A percentile compares a stretch with the other conserved stretches of the same genome.
Evolutionary conservation across 106 monocot genomes (phyloP).

Genomic region (Allium cepa): DNA sequence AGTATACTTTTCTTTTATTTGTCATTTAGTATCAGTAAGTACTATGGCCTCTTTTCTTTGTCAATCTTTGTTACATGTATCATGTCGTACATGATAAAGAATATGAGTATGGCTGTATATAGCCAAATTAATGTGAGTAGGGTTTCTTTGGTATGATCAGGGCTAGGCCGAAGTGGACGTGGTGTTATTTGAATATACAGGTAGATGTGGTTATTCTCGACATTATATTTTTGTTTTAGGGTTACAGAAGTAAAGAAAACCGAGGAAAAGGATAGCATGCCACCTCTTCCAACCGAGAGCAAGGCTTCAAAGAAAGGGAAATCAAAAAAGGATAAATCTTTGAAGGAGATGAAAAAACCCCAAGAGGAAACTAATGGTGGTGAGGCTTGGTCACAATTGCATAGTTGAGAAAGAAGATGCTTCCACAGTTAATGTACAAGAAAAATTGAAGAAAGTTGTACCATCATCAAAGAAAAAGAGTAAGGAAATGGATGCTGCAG

Average conservation of each 20-base stretch:
- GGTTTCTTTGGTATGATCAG: too few relatives aligned
- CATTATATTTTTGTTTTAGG: not conserved
- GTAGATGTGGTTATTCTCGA: not conserved
- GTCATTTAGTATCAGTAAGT: too few relatives aligned
- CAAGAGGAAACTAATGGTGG: conserved; percentile 6
- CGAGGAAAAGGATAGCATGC: conserved; percentile 12
- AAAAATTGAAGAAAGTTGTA: conserved; percentile 33
- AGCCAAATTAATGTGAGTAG: too few relatives aligned
- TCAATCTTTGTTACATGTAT: too few relatives aligned
- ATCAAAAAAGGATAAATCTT: conserved; percentile 32
- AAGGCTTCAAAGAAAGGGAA: conserved; percentile 55
- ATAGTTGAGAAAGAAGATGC: not conserved
- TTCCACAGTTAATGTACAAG: conserved; percentile 11
- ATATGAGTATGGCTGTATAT: too few relatives aligned
- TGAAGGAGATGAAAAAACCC: conserved; percentile 26
- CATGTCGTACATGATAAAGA: too few relatives aligned
- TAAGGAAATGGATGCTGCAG: conserved; percentile 43
- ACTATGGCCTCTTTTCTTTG: too few relatives aligned
- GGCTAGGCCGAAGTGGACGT: too few relatives aligned
- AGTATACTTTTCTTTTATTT: too few relatives aligned
- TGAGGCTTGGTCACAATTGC: not conserved
- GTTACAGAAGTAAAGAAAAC: conserved; percentile 17
- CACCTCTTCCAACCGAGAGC: conserved; percentile 22
- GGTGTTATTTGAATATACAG: too few relatives aligned
- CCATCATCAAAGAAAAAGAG: conserved; percentile 29